A percentile compares a stretch with the other conserved stretches of the same genome.
Conservation (phyloP, 805 yeast species). For the Schizosaccharomyces osmophilus region DNA sequence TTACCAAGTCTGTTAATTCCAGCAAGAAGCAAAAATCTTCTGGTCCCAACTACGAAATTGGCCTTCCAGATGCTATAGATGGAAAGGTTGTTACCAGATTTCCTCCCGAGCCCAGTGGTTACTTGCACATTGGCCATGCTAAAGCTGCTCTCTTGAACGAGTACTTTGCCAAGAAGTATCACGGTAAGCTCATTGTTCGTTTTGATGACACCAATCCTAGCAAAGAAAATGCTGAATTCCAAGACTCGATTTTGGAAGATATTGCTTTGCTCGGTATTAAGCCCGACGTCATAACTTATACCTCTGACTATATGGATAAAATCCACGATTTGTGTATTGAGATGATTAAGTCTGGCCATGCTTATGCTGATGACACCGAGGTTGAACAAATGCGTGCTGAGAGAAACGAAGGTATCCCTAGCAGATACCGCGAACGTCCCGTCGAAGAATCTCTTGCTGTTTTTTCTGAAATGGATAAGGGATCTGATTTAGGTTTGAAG, state of each 20-base stretch:
- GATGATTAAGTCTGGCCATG: conserved; percentile 84
- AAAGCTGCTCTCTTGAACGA: conserved; percentile 93
- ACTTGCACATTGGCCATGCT: conserved; percentile 95
- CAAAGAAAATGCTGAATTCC: conserved; percentile 84
- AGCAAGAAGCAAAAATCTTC: conserved; percentile 54
- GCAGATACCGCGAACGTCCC: conserved; percentile 73
- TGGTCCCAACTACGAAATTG: conserved; percentile 88
- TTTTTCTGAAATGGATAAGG: conserved; percentile 83
- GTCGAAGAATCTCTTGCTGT: conserved; percentile 76
- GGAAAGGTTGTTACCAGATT: conserved; percentile 96
- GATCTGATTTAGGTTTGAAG: conserved; percentile 75
- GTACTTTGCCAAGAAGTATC: conserved; percentile 83
- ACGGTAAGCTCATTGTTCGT: conserved; percentile 88
- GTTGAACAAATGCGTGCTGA: conserved; percentile 91
- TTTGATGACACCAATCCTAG: conserved; percentile 97
- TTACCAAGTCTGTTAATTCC: conserved; percentile 35
- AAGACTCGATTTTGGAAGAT: conserved; percentile 84
- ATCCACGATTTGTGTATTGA: conserved; percentile 74
- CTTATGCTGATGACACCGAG: conserved; percentile 93
- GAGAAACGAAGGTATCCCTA: conserved; percentile 91
- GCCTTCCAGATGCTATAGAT: conserved; percentile 66
- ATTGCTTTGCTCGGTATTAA: conserved; percentile 71
- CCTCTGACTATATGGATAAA: conserved; percentile 77
- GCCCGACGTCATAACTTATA: conserved; percentile 69
- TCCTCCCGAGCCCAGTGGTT: conserved; percentile 99